Evolutionary conservation across 306 rosid species (phyloP), one percentile per base, ranked within the genome.

Genomic region (Quercus rubra): DNA sequence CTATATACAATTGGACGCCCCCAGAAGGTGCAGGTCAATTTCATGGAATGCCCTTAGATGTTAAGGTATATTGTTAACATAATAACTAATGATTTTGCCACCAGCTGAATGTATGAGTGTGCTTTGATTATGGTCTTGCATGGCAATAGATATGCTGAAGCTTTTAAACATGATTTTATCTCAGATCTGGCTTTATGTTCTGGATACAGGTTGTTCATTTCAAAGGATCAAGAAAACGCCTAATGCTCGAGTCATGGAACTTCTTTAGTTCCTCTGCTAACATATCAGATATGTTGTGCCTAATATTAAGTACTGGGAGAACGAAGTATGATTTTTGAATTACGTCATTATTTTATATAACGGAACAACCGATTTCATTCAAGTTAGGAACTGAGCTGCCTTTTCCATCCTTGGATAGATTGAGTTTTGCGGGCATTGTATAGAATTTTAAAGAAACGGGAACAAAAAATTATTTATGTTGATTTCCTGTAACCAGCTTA

Each of bases 11-110:
- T 72, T 95, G 98, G 98, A 95, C 99, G n/a, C 98, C 97, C 0
- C 99, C 98, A 9, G 99, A 95, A 85, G 98, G 99, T 73, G 96
- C 98, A 55, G 98, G 99, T 67, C 98, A 92, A 87, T 95, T 95
- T 85, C 99, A 89, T 74, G 98, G 98, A 87, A 87, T 95, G 94
- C 94, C 99, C 43, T 85, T 95, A 86, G 87, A 91, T 82, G 92
- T 91, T 63, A 95, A 95, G 99, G 99, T 95, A 84, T 55, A 33
- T 7, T 71, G 68, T 12, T 15, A 21, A 61, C 19, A 59, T 55
- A 31, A 33, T 21, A 52, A 41, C 30, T 33, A 63, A 28, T 55
- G 20, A 8, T 25, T 28, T 62, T 66, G 79, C 72, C 81, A 67
- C 61, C 35, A 23, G 13, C 33, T 30, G 77, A 74, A 55, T 71